These are phyloP conservation scores for Russula emetica DNA, from an alignment of 768 basidiomycete species.

Conservation along the genomic window DNA sequence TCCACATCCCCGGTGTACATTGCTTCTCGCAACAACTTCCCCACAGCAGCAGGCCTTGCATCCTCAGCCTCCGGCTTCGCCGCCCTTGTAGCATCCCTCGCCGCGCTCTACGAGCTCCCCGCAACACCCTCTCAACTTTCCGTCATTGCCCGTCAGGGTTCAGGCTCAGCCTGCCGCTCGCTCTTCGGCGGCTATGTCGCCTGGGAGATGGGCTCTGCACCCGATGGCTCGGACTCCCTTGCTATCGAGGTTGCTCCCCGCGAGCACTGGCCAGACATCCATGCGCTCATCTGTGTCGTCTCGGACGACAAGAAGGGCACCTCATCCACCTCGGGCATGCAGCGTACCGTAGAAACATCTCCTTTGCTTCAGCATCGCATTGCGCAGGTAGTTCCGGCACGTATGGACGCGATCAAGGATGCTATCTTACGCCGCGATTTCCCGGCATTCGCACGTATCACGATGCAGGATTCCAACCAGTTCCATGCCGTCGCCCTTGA, in stretches of 20 bases:
- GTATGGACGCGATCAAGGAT: conserved; percentile 76
- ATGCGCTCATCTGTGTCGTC: conserved; percentile 96
- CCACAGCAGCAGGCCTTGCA: conserved; percentile 95
- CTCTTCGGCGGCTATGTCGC: conserved; percentile 97
- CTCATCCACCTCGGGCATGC: conserved; percentile 94
- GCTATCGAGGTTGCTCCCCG: conserved; percentile 84
- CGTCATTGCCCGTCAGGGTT: conserved; percentile 93
- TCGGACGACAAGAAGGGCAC: conserved; percentile 96
- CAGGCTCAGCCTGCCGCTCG: conserved; percentile 95
- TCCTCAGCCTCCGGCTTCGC: conserved; percentile 98
- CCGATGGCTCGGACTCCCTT: conserved; percentile 79
- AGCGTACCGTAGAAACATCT: conserved; percentile 92
- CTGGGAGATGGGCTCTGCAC: conserved; percentile 72
- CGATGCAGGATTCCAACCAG: conserved; percentile 97
- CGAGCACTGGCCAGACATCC: conserved; percentile 90
- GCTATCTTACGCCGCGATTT: conserved; percentile 84
- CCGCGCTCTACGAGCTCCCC: conserved; percentile 80
- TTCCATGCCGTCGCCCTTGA: conserved; percentile 98
- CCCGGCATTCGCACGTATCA: conserved; percentile 81
- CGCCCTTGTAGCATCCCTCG: conserved; percentile 86
- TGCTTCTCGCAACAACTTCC: conserved; percentile 96
- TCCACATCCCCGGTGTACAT: conserved; percentile 78
- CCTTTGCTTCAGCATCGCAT: conserved; percentile 85
- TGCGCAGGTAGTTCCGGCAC: conserved; percentile 73
- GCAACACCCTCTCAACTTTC: conserved; percentile 77